Evolutionary conservation across 768 basidiomycete genomes (phyloP).

Genomic region (Obba rivulosa): DNA sequence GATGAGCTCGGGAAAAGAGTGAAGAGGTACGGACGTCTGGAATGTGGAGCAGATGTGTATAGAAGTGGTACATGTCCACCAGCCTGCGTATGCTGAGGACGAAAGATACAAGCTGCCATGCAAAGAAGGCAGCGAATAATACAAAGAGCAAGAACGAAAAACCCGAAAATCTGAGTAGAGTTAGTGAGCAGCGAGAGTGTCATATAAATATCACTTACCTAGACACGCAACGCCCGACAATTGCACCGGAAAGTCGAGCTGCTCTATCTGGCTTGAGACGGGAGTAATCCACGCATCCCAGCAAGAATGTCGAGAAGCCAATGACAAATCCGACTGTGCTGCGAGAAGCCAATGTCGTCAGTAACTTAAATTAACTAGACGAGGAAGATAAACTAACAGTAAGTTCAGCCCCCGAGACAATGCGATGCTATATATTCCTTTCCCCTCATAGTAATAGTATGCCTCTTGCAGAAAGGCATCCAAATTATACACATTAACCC

Average conservation of each 20-base stretch:
- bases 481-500: constrained; percentile 98
- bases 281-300: constrained; percentile 93
- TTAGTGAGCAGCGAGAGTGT: background rate
- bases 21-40: constrained; percentile 67
- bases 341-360: constrained; percentile 22
- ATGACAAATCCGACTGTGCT: constrained; percentile 99
- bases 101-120: constrained; percentile 84
- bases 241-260: constrained; percentile 70
- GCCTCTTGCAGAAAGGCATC: constrained; percentile 94
- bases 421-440: constrained; percentile 94
- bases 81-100: constrained; percentile 70
- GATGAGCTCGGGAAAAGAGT: constrained; percentile 8
- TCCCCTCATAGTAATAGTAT: constrained; percentile 94
- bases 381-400: constrained; percentile 57
- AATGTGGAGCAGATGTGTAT: constrained; percentile 87
- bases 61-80: constrained; percentile 93
- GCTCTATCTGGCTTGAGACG: constrained; percentile 63
- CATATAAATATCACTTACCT: constrained; percentile 40
- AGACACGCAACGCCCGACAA: constrained; percentile 80
- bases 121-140: constrained; percentile 81
- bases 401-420: constrained; percentile 89
- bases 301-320: constrained; percentile 93
- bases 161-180: constrained; percentile 64
- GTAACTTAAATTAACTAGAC: constrained; percentile 15
- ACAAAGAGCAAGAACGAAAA: constrained; percentile 80